Base-by-base conservation (phyloP, 2,329 filamentous ascomycete species). In the Phialophora chinensis region DNA sequence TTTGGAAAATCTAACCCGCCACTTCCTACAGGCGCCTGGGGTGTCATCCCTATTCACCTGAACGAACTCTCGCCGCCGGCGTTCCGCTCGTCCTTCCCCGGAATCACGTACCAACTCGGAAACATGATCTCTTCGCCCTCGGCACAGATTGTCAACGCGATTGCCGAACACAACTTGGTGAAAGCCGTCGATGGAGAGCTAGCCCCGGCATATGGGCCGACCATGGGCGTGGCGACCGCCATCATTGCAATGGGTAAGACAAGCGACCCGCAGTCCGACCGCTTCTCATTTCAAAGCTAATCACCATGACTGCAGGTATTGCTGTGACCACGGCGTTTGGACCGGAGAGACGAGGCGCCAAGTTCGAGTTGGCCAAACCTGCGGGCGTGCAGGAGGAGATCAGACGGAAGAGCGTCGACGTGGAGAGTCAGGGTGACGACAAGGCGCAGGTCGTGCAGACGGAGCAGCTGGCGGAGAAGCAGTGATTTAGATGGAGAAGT, bases 131-230 rank as follows among this genome's bases (percentile, higher is more conserved):
- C 84, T 1, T 87, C 85, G 0, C 88, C 88, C 17, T 89, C 87
- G 0, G 88, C 90, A 0, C 90, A 93, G 76, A 93, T 93, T 56
- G 88, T 93, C 74, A 92, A 92, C 67, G 89, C 88, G 12, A 84
- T 93, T 59, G 84, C 90, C 1, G 90, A 93, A 73, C 84, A 80
- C 53, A 83, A 83, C 38, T 84, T 83, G 47, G 81, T 92, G 54
- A 86, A 77, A 0, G 81, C 83, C 49, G 74, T 75, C 5, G 79
- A 81, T 10, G 90, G 90, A 2, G 76, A 87, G 63, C 76, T 75
- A 3, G 90, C 87, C 1, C 86, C 90, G 59, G 89, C 89, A 0
- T 93, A 93, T 71, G 91, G 90, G 0, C 90, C 88, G 0, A 86
- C 86, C 17, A 93, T 92, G 91, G 90, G 85, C 12, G 81, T 92